Evolutionary conservation across 140 eudicot species (phyloP).

Genomic region (Stevia rebaudiana): DNA sequence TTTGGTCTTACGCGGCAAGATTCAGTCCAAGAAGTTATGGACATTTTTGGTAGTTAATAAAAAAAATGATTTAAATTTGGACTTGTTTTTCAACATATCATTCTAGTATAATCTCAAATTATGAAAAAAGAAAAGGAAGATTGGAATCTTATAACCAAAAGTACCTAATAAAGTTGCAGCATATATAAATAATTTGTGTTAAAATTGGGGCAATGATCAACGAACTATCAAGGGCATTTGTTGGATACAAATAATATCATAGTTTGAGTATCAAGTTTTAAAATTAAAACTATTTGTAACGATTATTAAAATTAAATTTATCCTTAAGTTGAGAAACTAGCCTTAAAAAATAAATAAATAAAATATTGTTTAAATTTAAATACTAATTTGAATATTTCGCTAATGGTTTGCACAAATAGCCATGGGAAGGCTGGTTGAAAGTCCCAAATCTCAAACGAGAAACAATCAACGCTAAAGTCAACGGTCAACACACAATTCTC

Average conservation of each 20-base stretch:
- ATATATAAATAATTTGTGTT: neutral
- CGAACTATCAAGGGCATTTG: neutral
- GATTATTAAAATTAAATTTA: too few relatives aligned
- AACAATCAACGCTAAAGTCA: slow-evolving; percentile 22
- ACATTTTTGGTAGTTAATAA: slow-evolving; percentile 5
- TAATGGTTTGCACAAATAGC: slow-evolving; percentile 8
- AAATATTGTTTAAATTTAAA: too few relatives aligned
- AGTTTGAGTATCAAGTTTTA: too few relatives aligned
- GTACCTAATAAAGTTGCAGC: neutral
- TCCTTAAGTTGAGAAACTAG: too few relatives aligned
- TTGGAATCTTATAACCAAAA: neutral
- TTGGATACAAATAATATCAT: too few relatives aligned
- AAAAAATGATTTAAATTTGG: neutral
- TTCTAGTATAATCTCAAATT: neutral
- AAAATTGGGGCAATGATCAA: neutral
- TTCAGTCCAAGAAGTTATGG: slow-evolving; percentile 15
- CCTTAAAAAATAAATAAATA: too few relatives aligned
- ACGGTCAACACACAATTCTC: slow-evolving; percentile 15
- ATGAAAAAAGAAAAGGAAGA: neutral
- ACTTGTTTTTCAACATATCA: slow-evolving; percentile 15
- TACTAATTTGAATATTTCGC: neutral
- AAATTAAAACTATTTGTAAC: too few relatives aligned
- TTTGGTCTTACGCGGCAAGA: slow-evolving; percentile 1
- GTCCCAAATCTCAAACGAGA: slow-evolving; percentile 13
- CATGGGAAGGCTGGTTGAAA: slow-evolving; percentile 13